Conservation (phyloP, 192 early-diverging fungal genomes). For the Rhizophagus sp. region DNA sequence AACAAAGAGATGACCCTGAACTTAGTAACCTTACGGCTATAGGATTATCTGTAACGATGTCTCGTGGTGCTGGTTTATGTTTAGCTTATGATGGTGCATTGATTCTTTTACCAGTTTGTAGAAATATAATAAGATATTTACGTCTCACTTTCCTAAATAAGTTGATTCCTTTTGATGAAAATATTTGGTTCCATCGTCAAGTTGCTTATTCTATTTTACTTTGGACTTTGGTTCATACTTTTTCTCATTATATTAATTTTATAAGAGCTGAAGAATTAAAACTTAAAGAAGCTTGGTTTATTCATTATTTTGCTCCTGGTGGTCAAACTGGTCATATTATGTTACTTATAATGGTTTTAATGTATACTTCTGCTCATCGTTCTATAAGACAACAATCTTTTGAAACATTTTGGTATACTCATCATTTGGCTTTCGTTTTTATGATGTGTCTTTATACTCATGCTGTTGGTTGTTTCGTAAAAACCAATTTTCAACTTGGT, state of each 20-base stretch:
- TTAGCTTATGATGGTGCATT: constrained; percentile 54
- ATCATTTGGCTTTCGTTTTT: constrained; percentile 73
- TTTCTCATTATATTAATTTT: constrained; percentile 61
- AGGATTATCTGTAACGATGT: constrained; percentile 51
- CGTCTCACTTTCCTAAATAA: constrained; percentile 55
- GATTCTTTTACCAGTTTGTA: constrained; percentile 58
- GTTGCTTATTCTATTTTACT: constrained; percentile 64
- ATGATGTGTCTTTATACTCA: constrained; percentile 68
- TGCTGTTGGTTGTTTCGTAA: constrained; percentile 55
- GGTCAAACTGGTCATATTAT: constrained; percentile 71
- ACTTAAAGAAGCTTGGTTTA: not conserved
- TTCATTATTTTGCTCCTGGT: constrained; percentile 46
- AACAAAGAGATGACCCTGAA: constrained; percentile 50
- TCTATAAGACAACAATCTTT: constrained; percentile 61
- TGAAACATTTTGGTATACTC: constrained; percentile 79
- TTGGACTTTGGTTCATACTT: constrained; percentile 59
- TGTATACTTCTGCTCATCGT: constrained; percentile 63
- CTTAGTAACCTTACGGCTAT: constrained; percentile 53
- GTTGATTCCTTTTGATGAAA: constrained; percentile 76
- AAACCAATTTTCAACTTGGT: constrained; percentile 28
- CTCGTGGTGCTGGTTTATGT: constrained; percentile 59
- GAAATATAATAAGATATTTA: constrained; percentile 63
- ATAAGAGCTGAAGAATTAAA: constrained; percentile 37
- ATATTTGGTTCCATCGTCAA: constrained; percentile 76
- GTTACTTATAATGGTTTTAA: constrained; percentile 61